phyloP scores from a whole-genome alignment of 106 monocot genomes.

The Cymbidium sinense region DNA sequence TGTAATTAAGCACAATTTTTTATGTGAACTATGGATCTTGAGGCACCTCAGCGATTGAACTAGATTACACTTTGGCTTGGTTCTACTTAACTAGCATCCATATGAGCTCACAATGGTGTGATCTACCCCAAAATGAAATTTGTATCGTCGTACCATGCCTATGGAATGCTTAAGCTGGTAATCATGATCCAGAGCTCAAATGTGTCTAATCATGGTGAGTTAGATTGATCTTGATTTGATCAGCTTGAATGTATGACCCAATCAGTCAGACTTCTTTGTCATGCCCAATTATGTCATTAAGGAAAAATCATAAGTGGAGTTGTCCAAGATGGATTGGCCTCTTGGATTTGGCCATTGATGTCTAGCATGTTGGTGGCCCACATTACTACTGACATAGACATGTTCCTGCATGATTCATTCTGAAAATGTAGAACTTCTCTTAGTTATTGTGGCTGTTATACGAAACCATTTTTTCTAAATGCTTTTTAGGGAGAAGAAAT shows the following conservation, averaged over 20 bases:
- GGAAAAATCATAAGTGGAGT: not conserved
- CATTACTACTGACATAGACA: not conserved
- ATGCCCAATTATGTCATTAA: too few species aligned
- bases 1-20: not conserved
- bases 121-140: not conserved
- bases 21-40: not conserved
- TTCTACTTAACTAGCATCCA: not conserved
- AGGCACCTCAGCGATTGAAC: not conserved
- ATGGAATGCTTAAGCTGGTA: too few species aligned
- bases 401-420: not conserved
- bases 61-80: not conserved
- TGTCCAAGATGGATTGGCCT: not conserved
- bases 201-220: too few species aligned
- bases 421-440: too few species aligned
- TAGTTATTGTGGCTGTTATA: too few species aligned
- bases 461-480: not conserved
- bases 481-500: not conserved
- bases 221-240: too few species aligned
- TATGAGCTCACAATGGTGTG: not conserved
- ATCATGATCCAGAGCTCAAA: too few species aligned
- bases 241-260: too few species aligned
- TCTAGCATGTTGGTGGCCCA: not conserved
- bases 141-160: not conserved
- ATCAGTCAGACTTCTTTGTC: too few species aligned
- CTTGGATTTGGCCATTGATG: not conserved